Base-by-base conservation (phyloP, 2,329 filamentous ascomycete species). In the Colletotrichum sp. region DNA sequence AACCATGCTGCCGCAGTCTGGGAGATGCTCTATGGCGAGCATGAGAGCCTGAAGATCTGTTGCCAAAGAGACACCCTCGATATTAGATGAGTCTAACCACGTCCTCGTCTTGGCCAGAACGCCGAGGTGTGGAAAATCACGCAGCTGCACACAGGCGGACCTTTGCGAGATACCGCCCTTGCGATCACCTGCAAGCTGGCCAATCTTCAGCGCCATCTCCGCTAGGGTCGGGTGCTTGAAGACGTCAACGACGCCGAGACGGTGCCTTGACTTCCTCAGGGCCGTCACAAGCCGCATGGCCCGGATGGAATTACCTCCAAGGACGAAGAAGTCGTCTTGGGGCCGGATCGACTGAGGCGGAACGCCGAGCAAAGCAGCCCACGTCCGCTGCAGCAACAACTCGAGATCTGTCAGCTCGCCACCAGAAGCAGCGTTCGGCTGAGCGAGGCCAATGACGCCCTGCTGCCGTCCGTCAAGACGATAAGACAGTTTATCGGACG, bases 381-480 rank as follows among this genome's bases (percentile, higher is more conserved):
- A 27, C 21, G 29, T 29, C 2, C 29, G 24, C 55, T 29, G 55
- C 24, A 58, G 29, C 16, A 18, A 18, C 2, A 18, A 1, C 55
- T 33, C 55, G 13, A 27, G 29, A 18, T 27, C 55, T 2, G 55
- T 18, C 15, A 31, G 9, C 5, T 33, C 55, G 27, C 15, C 24
- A 1, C 1, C 1, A 29, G 24, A 29, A 18, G 55, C 2, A 18
- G 3, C 27, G 5, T 27, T 27, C 8, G 21, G 16, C 4, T 27
- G 8, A 3, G 1, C 1, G 0, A 11, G 36, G 8, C 16, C 5
- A 3, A 0, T 9, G 16, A 1, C 2, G 36, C 5, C 15, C 8
- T 43, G 38, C 38, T 43, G 38, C 9, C 38, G 38, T 43, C 38
- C 38, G 5, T 43, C 38, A 43, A 43, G 38, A 43, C 38, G 38